Evolutionary conservation across 176 grass and related monocot genomes (phyloP).

Genomic region (Puya raimondii): DNA sequence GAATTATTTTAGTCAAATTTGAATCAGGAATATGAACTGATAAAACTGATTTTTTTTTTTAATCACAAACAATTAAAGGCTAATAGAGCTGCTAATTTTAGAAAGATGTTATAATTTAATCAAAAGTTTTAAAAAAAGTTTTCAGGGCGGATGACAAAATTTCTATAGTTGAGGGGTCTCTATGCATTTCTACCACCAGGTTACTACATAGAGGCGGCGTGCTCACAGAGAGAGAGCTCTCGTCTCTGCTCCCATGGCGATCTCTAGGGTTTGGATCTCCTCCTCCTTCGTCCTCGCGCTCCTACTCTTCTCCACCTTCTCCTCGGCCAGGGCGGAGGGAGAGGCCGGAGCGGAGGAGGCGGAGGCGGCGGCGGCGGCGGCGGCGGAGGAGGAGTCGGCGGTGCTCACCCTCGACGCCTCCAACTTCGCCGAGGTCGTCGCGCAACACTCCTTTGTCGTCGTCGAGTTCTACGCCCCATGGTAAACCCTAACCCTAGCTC

Average conservation of each 20-base stretch:
- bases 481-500: conserved; percentile 22
- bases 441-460: conserved; percentile 58
- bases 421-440: conserved; percentile 72
- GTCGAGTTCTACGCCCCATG: conserved; percentile 89
- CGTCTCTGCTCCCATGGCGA: conserved; percentile 27
- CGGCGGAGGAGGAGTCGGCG: conserved; percentile 10
- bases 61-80: no score
- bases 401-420: conserved; percentile 40
- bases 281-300: conserved; percentile 19
- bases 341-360: neutral
- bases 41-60: no score
- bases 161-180: no score
- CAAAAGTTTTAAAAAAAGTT: no score
- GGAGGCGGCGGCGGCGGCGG: neutral
- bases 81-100: no score
- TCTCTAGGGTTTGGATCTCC: conserved; percentile 27
- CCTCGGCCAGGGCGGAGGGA: neutral
- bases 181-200: no score
- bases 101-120: no score
- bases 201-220: no score
- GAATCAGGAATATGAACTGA: no score
- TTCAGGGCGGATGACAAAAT: no score
- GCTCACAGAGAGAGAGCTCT: no score
- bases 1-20: no score
- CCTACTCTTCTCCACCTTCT: conserved; percentile 20